Conservation (phyloP, 148 eudicot genomes). For the Amaranthus palmeri region DNA sequence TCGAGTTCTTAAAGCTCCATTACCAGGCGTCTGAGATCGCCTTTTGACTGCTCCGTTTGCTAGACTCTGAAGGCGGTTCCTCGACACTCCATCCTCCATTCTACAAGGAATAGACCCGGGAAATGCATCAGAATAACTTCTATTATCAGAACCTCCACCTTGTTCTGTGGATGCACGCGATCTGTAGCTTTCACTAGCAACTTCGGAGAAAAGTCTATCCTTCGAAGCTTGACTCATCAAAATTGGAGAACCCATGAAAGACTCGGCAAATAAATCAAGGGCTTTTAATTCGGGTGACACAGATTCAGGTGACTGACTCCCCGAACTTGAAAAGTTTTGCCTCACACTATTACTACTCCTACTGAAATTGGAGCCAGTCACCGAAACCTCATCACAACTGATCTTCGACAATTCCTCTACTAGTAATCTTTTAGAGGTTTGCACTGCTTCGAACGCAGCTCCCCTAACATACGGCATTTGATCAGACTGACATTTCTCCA, state of each 20-base stretch:
- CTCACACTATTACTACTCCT: constrained; percentile 34
- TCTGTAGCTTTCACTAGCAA: constrained; percentile 29
- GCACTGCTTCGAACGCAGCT: constrained; percentile 86
- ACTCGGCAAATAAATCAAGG: constrained; percentile 52
- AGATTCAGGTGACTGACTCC: constrained; percentile 48
- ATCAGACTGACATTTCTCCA: constrained; percentile 86
- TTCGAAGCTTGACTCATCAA: constrained; percentile 47
- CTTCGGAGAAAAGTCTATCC: constrained; percentile 70
- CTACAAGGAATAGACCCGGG: constrained; percentile 58
- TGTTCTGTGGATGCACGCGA: constrained; percentile 33
- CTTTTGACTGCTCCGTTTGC: constrained; percentile 31
- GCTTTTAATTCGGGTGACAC: constrained; percentile 81
- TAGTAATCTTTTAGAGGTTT: constrained; percentile 56
- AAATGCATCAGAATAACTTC: constrained; percentile 25
- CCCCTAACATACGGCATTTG: constrained; percentile 76
- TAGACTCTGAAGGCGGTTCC: constrained; percentile 72
- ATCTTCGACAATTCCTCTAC: constrained; percentile 49
- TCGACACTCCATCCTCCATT: constrained; percentile 30
- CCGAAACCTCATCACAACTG: constrained; percentile 46
- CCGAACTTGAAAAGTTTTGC: constrained; percentile 38
- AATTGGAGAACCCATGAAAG: constrained; percentile 54
- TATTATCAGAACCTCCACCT: constrained; percentile 26
- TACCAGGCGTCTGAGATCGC: constrained; percentile 54
- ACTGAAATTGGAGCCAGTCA: constrained; percentile 50
- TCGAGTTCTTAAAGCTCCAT: constrained; percentile 33